A percentile compares a stretch with the other conserved stretches of the same genome.
These are phyloP conservation scores for Ambrosia hybrid DNA, from an alignment of 140 eudicot species.

Conservation along the genomic window DNA sequence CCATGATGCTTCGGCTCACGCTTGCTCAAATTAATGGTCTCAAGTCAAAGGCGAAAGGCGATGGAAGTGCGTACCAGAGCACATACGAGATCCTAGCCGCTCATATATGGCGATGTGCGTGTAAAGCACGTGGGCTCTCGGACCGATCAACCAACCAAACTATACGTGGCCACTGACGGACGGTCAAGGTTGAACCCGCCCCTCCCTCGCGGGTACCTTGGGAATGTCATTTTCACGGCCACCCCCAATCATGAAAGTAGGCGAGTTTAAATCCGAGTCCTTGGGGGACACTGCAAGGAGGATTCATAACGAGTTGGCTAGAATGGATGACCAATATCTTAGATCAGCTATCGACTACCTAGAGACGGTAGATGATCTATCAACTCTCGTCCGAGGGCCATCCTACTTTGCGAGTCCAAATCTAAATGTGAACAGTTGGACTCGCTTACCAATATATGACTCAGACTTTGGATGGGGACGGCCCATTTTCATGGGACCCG, in stretches of 20 bases:
- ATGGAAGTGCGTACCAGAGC: slow-evolving; percentile 32
- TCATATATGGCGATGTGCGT: slow-evolving; percentile 55
- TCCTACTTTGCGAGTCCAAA: slow-evolving; percentile 49
- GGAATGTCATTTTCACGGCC: slow-evolving; percentile 51
- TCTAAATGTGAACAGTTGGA: slow-evolving; percentile 50
- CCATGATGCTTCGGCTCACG: slow-evolving; percentile 41
- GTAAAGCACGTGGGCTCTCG: slow-evolving; percentile 46
- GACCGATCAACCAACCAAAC: slow-evolving; percentile 41
- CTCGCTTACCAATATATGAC: slow-evolving; percentile 41
- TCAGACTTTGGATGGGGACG: slow-evolving; percentile 58
- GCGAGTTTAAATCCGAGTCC: slow-evolving; percentile 37
- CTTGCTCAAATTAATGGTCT: slow-evolving; percentile 37
- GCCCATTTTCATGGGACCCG: slow-evolving; percentile 58
- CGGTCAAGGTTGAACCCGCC: slow-evolving; percentile 43
- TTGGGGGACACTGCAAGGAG: slow-evolving; percentile 32
- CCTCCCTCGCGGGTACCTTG: slow-evolving; percentile 52
- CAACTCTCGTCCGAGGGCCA: slow-evolving; percentile 44
- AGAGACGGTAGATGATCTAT: slow-evolving; percentile 38
- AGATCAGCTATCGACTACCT: slow-evolving; percentile 52
- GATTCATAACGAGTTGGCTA: slow-evolving; percentile 35
- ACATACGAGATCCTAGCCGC: slow-evolving; percentile 45
- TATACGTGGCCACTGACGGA: slow-evolving; percentile 51
- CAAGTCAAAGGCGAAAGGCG: slow-evolving; percentile 42
- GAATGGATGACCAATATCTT: slow-evolving; percentile 48
- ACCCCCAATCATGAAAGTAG: slow-evolving; percentile 33